Evolutionary conservation across 2,329 filamentous ascomycete genomes (phyloP), one percentile per base, ranked within the genome.

Genomic region (Aquanectria penicillioides): DNA sequence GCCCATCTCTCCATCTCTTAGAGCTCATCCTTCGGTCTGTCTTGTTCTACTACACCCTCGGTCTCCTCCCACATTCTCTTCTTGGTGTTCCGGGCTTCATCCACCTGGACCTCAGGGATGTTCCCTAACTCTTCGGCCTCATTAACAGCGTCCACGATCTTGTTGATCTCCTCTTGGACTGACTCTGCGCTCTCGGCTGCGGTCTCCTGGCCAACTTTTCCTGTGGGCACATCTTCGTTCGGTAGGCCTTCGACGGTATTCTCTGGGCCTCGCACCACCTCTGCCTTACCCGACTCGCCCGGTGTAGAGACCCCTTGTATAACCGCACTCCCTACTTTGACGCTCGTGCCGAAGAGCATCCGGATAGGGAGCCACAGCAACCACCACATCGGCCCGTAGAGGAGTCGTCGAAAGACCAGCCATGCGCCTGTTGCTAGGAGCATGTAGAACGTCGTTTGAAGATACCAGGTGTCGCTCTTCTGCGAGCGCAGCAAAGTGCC

Each of bases 401-500:
- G 72, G 34, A 94, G 81, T 38, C 95, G 82, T 23, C 95, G 83
- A 71, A 96, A 97, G 6, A 97, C 73, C 7, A 99, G 83, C 95
- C 95, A 99, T 25, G 81, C 82, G 36, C 94, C 87, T 1, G 93
- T 97, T 6, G 79, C 85, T 18, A 90, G 71, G 13, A 98, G 84
- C 67, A 97, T 83, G 73, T 94, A 96, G 65, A 98, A 88, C 2
- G 94, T 88, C 31, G 92, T 96, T 77, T 95, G 91, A 28, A 99
- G 85, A 74, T 99, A 99, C 95, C 95, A 99, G 3, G 94, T 97
- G 73, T 99, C 95, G 65, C 90, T 95, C 82, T 99, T 99, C 73
- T 96, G 93, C 63, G 92, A 95, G 61, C 87, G 87, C 41, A 98
- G 79, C 40, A 99, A 81, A 15, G 92, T 92, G 6, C 87, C 87